A percentile compares a stretch with the other conserved stretches of the same genome.
Conservation (phyloP, 2,329 filamentous ascomycete genomes). For the Aspergillus persii region DNA sequence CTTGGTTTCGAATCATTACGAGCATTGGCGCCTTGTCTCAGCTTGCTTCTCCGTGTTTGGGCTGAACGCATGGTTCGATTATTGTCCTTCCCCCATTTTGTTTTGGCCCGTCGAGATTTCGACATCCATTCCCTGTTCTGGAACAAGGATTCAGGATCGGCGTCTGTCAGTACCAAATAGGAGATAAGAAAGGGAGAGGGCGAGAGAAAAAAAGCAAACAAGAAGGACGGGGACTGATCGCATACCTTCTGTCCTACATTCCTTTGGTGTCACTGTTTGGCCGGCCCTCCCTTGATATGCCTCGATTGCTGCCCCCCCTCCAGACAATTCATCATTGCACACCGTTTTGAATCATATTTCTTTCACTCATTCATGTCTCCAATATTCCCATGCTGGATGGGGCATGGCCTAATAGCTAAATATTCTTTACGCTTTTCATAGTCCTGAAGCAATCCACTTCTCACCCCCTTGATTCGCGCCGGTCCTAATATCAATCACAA, state of each 20-base stretch:
- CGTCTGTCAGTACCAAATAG: neutral
- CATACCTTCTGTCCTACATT: conserved; percentile 21
- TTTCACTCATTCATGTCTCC: conserved; percentile 10
- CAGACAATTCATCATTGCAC: conserved; percentile 1
- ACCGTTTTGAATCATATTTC: conserved; percentile 3
- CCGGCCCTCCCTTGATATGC: conserved; percentile 19
- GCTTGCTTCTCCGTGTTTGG: neutral
- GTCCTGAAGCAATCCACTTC: neutral
- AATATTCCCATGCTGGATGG: neutral
- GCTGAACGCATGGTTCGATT: neutral
- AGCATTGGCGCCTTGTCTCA: neutral
- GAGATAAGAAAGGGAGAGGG: conserved; percentile 1
- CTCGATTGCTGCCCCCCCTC: conserved; percentile 10
- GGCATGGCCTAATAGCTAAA: conserved; percentile 11
- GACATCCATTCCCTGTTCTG: neutral
- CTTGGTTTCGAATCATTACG: neutral
- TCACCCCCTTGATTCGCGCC: conserved; percentile 9
- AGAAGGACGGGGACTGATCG: neutral
- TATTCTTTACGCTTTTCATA: neutral
- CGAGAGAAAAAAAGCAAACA: conserved; percentile 4
- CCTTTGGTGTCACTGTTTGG: conserved; percentile 7
- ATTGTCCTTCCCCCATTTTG: neutral
- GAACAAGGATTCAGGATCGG: neutral
- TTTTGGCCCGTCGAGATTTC: neutral
- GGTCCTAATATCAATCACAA: conserved; percentile 23